phyloP scores from a whole-genome alignment of 768 basidiomycete species.

The Pleurotus giganteus region DNA sequence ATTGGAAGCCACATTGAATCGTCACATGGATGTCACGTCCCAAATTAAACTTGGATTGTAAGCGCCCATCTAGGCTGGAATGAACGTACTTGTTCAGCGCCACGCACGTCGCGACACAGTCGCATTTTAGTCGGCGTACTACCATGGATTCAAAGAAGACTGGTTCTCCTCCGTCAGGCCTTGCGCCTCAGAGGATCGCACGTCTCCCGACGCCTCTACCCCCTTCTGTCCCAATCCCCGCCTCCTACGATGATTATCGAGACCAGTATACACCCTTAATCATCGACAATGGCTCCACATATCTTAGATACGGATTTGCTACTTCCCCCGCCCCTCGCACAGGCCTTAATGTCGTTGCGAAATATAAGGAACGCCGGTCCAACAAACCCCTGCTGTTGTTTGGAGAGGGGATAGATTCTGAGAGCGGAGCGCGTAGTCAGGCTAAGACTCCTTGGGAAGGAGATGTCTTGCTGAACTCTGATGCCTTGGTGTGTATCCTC shows the following conservation, averaged over 20 bases:
- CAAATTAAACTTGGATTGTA: background rate
- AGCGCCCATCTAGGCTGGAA: slow-evolving; percentile 2
- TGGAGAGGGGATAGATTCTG: slow-evolving; percentile 83
- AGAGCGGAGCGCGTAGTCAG: slow-evolving; percentile 79
- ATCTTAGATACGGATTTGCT: slow-evolving; percentile 81
- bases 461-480: slow-evolving; percentile 88
- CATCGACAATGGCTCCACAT: slow-evolving; percentile 88
- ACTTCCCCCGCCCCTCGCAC: slow-evolving; percentile 54
- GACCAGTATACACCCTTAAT: slow-evolving; percentile 61
- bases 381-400: slow-evolving; percentile 85
- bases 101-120: background rate
- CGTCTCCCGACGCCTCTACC: slow-evolving; percentile 20
- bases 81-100: background rate
- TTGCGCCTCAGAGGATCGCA: slow-evolving; percentile 8
- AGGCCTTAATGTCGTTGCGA: slow-evolving; percentile 72
- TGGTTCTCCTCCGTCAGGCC: background rate
- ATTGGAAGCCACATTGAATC: background rate
- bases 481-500: slow-evolving; percentile 76
- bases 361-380: slow-evolving; percentile 86
- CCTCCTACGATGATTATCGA: slow-evolving; percentile 52
- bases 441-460: slow-evolving; percentile 90
- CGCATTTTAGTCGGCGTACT: background rate
- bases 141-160: background rate
- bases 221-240: slow-evolving; percentile 34
- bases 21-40: background rate